A percentile compares a stretch with the other conserved stretches of the same genome.
Evolutionary conservation across 495 filamentous ascomycete species (phyloP).

Genomic region (Penicillium mononematosum): DNA sequence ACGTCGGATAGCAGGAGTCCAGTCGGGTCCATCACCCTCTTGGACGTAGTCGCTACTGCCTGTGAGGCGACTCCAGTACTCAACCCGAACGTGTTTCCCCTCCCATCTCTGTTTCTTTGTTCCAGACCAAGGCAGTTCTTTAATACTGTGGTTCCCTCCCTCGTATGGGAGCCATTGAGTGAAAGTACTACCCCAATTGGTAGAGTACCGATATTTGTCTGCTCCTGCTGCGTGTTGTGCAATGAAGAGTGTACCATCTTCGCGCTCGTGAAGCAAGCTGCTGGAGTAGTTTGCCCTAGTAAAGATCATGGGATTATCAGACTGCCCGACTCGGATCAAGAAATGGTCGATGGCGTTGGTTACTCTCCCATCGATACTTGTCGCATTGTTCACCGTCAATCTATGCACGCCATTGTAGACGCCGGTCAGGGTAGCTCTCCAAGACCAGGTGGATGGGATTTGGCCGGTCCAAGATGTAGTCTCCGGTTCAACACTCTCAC

Average conservation of each 20-base stretch:
- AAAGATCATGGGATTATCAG: constrained; percentile 61
- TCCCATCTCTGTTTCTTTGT: constrained; percentile 61
- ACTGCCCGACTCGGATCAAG: constrained; percentile 54
- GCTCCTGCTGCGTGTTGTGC: constrained; percentile 63
- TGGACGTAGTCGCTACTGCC: constrained; percentile 66
- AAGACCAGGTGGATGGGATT: constrained; percentile 55
- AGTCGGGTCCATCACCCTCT: constrained; percentile 54
- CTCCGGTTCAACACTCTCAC: constrained; percentile 33
- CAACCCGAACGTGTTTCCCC: constrained; percentile 63
- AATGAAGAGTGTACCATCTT: constrained; percentile 47
- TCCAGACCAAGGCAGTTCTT: constrained; percentile 56
- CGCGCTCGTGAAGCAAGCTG: constrained; percentile 43
- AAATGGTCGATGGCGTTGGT: constrained; percentile 57
- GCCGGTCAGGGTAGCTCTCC: constrained; percentile 52
- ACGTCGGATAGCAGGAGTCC: constrained; percentile 37
- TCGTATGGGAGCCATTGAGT: constrained; percentile 58
- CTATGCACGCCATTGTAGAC: constrained; percentile 66
- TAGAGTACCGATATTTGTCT: constrained; percentile 62
- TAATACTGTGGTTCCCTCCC: constrained; percentile 47
- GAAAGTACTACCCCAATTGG: constrained; percentile 60
- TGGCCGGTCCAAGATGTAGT: constrained; percentile 42
- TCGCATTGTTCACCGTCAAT: constrained; percentile 58
- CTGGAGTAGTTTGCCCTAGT: constrained; percentile 57
- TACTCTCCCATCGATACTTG: constrained; percentile 30
- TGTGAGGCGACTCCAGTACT: constrained; percentile 65